Conservation (phyloP, 2,329 filamentous ascomycete genomes). For the Sporothrix protearum region DNA sequence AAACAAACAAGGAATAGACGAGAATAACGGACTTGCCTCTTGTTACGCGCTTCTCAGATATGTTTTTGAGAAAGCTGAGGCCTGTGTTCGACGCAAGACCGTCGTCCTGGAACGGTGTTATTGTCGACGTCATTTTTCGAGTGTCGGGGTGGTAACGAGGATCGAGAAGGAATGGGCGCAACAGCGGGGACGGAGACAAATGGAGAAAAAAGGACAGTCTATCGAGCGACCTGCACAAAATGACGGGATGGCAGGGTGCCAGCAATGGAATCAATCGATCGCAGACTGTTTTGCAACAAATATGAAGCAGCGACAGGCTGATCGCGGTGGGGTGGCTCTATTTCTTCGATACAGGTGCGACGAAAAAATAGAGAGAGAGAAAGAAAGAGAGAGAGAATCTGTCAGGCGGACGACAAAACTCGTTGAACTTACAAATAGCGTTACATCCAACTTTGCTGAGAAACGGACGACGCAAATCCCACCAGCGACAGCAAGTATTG, state of each 20-base stretch:
- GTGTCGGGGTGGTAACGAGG: constrained; percentile 12
- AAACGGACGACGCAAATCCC: background rate
- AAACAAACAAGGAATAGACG: too few species aligned
- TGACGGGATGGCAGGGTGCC: background rate
- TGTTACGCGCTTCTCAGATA: constrained; percentile 72
- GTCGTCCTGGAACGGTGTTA: constrained; percentile 44
- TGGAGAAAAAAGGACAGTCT: background rate
- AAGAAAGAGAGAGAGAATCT: background rate
- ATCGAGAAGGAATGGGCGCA: background rate
- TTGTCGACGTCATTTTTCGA: constrained; percentile 45
- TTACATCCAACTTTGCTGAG: constrained; percentile 15
- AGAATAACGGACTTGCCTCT: constrained; percentile 57
- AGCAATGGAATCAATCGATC: background rate
- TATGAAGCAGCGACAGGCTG: background rate
- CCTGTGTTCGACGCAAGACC: constrained; percentile 47
- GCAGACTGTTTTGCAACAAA: background rate
- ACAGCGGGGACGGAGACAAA: background rate
- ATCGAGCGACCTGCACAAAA: background rate
- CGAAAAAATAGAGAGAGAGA: background rate
- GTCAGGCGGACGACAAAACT: constrained; percentile 14
- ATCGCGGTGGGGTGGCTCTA: background rate
- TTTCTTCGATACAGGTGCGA: background rate
- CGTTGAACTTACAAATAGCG: constrained; percentile 4
- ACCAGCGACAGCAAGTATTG: constrained; percentile 8
- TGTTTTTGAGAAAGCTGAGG: constrained; percentile 61